Percentiles rank a stretch among this genome's conserved stretches.
These are phyloP conservation scores for Tuber magnatum DNA, from an alignment of 495 filamentous ascomycete genomes.

Conservation along the genomic window DNA sequence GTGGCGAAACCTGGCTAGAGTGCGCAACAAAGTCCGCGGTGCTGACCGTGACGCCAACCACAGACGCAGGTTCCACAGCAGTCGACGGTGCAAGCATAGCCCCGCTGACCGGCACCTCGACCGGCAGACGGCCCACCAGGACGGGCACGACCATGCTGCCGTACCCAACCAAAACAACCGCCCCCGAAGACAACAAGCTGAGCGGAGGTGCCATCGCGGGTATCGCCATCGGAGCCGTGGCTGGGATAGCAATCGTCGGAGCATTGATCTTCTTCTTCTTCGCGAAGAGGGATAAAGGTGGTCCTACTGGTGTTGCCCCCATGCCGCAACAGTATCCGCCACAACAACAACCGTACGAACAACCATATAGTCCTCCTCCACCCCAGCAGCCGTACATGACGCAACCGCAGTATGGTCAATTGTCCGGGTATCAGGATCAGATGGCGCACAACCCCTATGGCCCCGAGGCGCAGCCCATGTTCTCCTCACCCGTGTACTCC, in stretches of 20 bases:
- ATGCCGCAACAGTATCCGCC: not conserved
- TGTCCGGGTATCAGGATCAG: not conserved
- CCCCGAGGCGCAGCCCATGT: not conserved
- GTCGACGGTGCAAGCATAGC: too few species aligned
- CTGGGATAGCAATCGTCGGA: conserved; percentile 7
- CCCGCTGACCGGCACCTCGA: not conserved
- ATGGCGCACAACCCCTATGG: not conserved
- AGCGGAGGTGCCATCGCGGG: conserved; percentile 12
- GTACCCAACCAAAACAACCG: not conserved
- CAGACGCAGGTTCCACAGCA: too few species aligned
- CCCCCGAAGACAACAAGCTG: not conserved
- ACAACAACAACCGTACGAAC: not conserved
- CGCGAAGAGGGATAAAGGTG: not conserved
- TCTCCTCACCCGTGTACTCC: not conserved
- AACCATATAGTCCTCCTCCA: not conserved
- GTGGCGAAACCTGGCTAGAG: not conserved
- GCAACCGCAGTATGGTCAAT: not conserved
- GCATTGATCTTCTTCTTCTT: conserved; percentile 10
- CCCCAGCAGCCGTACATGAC: conserved; percentile 9
- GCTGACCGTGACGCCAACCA: not conserved
- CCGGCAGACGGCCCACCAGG: not conserved
- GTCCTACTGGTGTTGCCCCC: not conserved
- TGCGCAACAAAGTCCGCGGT: not conserved
- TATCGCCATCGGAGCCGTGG: conserved; percentile 14
- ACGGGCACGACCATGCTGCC: not conserved